Evolutionary conservation across 495 filamentous ascomycete species (phyloP), one percentile per base, ranked within the genome.

Genomic region (Penicillium lagena): DNA sequence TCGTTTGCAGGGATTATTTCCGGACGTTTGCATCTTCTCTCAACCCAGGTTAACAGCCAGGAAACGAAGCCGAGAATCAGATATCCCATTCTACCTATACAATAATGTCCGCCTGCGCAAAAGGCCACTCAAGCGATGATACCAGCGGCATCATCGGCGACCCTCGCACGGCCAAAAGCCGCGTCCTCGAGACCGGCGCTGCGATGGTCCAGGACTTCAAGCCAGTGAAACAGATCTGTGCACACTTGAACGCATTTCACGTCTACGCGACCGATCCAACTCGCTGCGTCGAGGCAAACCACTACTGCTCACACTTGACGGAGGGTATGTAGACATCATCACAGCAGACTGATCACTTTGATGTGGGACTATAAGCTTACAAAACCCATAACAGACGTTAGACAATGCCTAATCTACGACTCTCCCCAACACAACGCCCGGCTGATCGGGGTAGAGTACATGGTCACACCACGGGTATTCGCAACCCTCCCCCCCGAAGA

Each of bases 321-420:
- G 80, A 87, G 55, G 81, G 80, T 64, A 42, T 34, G 48, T 45
- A 37, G 2, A 22, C 22, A 22, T 4, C 4, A 22, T 4, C 22
- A 22, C 22, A 22, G 22, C 22, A 22, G 22, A 22, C 22, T 22
- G 22, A 6, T 6, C 3, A 22, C 22, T 22, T 4, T 22, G 22
- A 6, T 6, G 22, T 22, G 22, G 4, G 22, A 22, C 22, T 22
- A 22, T 22, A 22, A 17, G 22, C 9, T 17, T 2, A 32, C 12
- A 22, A 1, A 40, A 29, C n/a, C 35, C 29, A 32, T 40, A 35
- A 27, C 27, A 76, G 81, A 85, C 51, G 61, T 85, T 43, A 78
- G 88, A 14, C 87, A 90, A 72, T 96, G 91, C 55, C 75, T 96
- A 33, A 79, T 96, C 40, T 95, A 95, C 72, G 87, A 91, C 63